Conservation (phyloP, 2,329 filamentous ascomycete genomes). For the Xylaria sp. region DNA sequence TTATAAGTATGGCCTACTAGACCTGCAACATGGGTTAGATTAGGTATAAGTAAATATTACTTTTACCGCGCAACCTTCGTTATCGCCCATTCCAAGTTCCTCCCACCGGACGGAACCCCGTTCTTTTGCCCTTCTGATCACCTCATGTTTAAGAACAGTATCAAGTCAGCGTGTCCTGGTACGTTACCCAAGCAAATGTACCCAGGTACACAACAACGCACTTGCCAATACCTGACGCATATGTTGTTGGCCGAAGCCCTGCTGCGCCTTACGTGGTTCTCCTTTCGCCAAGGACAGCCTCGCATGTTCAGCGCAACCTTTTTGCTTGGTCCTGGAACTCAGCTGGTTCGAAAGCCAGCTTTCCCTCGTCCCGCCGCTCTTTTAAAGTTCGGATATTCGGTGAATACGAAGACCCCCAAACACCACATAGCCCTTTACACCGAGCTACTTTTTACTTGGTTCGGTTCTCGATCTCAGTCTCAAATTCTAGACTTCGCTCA, state of each 20-base stretch:
- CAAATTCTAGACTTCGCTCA: background rate
- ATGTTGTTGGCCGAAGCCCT: background rate
- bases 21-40: background rate
- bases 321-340: background rate
- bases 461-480: background rate
- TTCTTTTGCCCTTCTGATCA: background rate
- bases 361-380: background rate
- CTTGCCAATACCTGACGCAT: background rate
- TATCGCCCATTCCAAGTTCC: background rate
- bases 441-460: background rate
- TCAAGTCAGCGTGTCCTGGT: too few species aligned
- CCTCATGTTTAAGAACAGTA: background rate
- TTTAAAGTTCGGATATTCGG: background rate
- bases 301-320: background rate
- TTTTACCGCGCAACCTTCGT: background rate
- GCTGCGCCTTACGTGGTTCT: background rate
- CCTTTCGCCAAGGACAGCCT: background rate
- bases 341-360: background rate
- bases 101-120: background rate
- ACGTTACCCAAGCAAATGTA: background rate
- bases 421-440: background rate
- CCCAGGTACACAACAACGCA: background rate
- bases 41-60: background rate
- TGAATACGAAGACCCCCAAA: background rate
- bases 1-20: background rate